Conservation (phyloP, 768 basidiomycete species). For the Lactarius evosmus region DNA sequence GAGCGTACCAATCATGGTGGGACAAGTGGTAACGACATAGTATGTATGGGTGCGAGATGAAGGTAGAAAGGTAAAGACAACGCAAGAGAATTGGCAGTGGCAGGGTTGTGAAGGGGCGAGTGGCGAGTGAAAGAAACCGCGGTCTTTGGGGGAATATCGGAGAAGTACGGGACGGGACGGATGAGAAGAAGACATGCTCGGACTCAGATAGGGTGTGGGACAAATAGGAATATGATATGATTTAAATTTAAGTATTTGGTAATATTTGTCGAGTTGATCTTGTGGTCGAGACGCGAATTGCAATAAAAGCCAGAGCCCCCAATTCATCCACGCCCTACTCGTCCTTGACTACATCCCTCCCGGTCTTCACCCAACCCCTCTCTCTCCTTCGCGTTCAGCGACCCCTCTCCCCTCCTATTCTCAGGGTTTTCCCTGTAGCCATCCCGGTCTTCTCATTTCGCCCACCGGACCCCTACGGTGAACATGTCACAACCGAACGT, state of each 20-base stretch:
- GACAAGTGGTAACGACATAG: neutral
- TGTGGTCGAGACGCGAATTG: neutral
- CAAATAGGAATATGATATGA: too few relatives aligned
- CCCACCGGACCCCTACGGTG: neutral
- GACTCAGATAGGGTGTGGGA: constrained; percentile 6
- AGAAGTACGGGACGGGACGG: neutral
- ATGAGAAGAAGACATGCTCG: neutral
- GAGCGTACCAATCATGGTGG: neutral
- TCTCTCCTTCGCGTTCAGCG: constrained; percentile 28
- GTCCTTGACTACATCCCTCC: constrained; percentile 27
- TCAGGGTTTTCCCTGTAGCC: constrained; percentile 21
- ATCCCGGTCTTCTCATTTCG: neutral
- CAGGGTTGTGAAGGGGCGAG: neutral
- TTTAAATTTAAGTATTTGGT: constrained; percentile 16
- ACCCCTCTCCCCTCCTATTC: constrained; percentile 21
- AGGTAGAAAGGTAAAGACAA: neutral
- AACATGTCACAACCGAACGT: constrained; percentile 43
- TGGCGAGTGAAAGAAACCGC: neutral
- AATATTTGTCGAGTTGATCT: constrained; percentile 13
- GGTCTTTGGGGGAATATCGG: neutral
- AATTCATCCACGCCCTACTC: neutral
- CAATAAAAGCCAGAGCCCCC: constrained; percentile 4
- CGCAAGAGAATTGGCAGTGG: neutral
- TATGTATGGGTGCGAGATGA: neutral
- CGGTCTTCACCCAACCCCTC: constrained; percentile 22